Conservation (phyloP, 805 yeast species). For the Ogataea trehalophila region DNA sequence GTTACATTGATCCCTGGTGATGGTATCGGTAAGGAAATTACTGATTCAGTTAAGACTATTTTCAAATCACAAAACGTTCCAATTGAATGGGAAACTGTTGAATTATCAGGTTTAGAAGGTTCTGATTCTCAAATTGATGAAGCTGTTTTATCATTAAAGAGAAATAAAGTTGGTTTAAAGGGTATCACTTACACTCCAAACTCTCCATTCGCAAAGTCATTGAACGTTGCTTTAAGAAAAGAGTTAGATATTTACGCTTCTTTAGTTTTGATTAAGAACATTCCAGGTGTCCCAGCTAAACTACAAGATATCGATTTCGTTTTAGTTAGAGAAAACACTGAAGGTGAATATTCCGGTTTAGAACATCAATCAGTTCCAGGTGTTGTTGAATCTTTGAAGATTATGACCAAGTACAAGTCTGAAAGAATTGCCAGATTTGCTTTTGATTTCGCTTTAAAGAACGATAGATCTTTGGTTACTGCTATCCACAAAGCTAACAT, state of each 20-base stretch:
- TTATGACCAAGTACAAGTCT: slow-evolving; percentile 89
- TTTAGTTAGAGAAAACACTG: slow-evolving; percentile 96
- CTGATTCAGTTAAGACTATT: slow-evolving; percentile 87
- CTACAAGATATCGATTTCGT: slow-evolving; percentile 87
- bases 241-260: slow-evolving; percentile 95
- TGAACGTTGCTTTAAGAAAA: slow-evolving; percentile 95
- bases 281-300: slow-evolving; percentile 91
- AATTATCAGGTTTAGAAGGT: slow-evolving; percentile 53
- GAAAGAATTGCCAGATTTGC: slow-evolving; percentile 98
- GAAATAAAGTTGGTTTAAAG: slow-evolving; percentile 95
- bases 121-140: slow-evolving; percentile 55
- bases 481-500: slow-evolving; percentile 99
- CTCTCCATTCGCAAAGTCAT: slow-evolving; percentile 70
- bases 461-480: slow-evolving; percentile 88
- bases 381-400: slow-evolving; percentile 94
- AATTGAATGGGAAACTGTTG: slow-evolving; percentile 86
- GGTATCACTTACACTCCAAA: slow-evolving; percentile 93
- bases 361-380: slow-evolving; percentile 98
- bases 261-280: slow-evolving; percentile 85
- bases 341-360: slow-evolving; percentile 97
- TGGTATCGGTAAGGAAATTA: slow-evolving; percentile 95
- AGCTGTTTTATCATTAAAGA: slow-evolving; percentile 86
- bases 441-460: slow-evolving; percentile 88
- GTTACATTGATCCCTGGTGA: slow-evolving; percentile 97
- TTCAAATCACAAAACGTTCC: slow-evolving; percentile 87